Base-by-base conservation (phyloP, 176 grass and related monocot species). In the Stipa capillata region DNA sequence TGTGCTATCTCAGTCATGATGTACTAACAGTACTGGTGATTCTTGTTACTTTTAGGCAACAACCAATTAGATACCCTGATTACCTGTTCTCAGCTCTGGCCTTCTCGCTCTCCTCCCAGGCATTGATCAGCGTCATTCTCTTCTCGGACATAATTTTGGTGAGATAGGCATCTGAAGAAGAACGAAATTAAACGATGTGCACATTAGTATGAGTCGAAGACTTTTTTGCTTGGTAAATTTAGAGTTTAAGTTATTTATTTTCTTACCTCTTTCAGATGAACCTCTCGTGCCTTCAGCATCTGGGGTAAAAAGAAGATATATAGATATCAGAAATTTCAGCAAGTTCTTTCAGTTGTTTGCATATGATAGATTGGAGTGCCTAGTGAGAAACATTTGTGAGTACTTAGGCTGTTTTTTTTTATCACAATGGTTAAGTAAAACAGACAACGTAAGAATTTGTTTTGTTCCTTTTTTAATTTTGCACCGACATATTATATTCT, bases 61-160 rank as follows among this genome's bases (percentile, higher is more conserved):
- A 41, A 18, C 5, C 28, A 56, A 23, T 78, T 62, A 65, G 65
- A 40, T 48, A 37, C 6, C 23, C 25, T 54, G 9, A 36, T 65
- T 86, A 89, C 90, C 87, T 93, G 73, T 93, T 93, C 71, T 93
- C 87, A 3, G 80, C 90, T 86, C 87, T 89, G 2, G 84, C 86
- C 59, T 89, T 89, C 72, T 93, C 84, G 68, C 85, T 93, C 66
- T 89, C 87, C 71, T 93, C 90, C 87, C 87, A 93, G 45, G 90
- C 90, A 1, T 17, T 82, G 87, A 93, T 93, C 76, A 93, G 72
- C 40, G 76, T 86, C 57, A 68, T 20, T 4, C 87, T 80, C 80
- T 93, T 93, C 68, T 89, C 90, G 0, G 83, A 78, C 20, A 81
- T 87, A 15, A 93, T 75, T 47, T 88, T 89, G 25, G 72, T 77